Base-by-base conservation (phyloP, 768 basidiomycete species). In the Trichaptum fuscoviolaceum region DNA sequence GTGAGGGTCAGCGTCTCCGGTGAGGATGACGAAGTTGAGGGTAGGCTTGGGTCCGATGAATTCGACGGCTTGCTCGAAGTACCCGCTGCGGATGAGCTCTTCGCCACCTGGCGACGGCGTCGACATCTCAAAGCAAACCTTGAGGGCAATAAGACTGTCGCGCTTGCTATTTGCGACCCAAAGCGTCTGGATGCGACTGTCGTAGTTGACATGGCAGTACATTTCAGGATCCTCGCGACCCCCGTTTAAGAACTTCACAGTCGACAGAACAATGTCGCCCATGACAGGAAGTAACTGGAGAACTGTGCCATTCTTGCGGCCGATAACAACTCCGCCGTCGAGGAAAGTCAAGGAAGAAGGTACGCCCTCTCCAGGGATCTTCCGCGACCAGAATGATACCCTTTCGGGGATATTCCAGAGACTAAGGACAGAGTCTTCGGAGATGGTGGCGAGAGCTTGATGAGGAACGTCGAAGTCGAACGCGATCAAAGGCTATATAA, bases 151-250 rank as follows among this genome's bases (percentile, higher is more conserved):
- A 78, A 95, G 82, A 75, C 92, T 93, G 67, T 93, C 91, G 25
- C 93, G 85, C 59, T 90, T 86, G 75, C 86, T 91, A 73, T 93
- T 93, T 64, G 93, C 93, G 23, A 94, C 83, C 93, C 93, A 95
- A 34, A 95, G 80, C 0, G 91, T 93, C 77, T 91, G 90, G 67
- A 94, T 93, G 59, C 91, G 81, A 0, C 90, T 83, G 77, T 95
- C 93, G 73, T 95, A 95, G 71, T 85, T 89, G 69, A 90, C 86
- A 72, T 95, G 93, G 17, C 93, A 91, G 74, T 93, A 95, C 91
- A 95, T 94, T 9, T 92, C 91, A 18, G 80, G 81, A 71, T 93
- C 92, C 57, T 94, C 92, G 67, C 82, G 84, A 62, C 67, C 74
- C 24, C 86, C 87, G 69, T 87, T 90, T 71, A 90, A 79, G 72